Conservation (phyloP, 1,139 yeast genomes). For the Meyerozyma sp. region DNA sequence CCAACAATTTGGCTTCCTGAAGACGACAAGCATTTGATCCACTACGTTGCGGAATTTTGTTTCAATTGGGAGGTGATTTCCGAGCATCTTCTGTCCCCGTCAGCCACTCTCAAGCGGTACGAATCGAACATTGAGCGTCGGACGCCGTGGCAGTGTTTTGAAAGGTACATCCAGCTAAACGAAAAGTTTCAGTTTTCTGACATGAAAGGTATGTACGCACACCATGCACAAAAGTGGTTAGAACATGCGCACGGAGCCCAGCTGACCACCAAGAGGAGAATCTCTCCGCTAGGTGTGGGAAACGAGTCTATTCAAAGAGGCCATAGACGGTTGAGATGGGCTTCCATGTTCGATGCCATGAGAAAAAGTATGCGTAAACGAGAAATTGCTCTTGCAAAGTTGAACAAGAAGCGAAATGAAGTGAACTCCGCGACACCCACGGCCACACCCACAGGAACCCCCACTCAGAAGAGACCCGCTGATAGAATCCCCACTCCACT, state of each 20-base stretch:
- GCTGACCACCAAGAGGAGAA: slow-evolving; percentile 78
- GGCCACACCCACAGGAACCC: slow-evolving; percentile 3
- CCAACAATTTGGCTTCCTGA: slow-evolving; percentile 96
- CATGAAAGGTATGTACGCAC: slow-evolving; percentile 82
- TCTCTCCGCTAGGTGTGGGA: slow-evolving; percentile 89
- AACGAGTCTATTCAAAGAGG: slow-evolving; percentile 91
- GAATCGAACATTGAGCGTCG: slow-evolving; percentile 87
- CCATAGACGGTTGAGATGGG: slow-evolving; percentile 86
- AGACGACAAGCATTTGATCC: slow-evolving; percentile 78
- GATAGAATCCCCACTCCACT: slow-evolving; percentile 67
- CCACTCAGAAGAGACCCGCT: slow-evolving; percentile 14
- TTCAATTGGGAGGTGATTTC: slow-evolving; percentile 94
- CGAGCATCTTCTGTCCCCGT: slow-evolving; percentile 61
- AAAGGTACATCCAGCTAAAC: slow-evolving; percentile 86
- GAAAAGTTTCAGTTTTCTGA: slow-evolving; percentile 83
- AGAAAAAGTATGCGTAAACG: slow-evolving; percentile 85
- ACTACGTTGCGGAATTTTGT: slow-evolving; percentile 78
- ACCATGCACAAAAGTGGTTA: slow-evolving; percentile 84
- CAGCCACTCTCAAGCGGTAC: slow-evolving; percentile 54
- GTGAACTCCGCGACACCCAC: background rate
- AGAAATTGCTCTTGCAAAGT: slow-evolving; percentile 46
- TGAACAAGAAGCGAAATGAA: slow-evolving; percentile 21
- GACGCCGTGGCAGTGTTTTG: slow-evolving; percentile 99
- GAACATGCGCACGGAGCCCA: slow-evolving; percentile 89
- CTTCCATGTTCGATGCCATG: slow-evolving; percentile 94